phyloP scores from a whole-genome alignment of 2,329 filamentous ascomycete genomes.

The Biscogniauxia sp. region DNA sequence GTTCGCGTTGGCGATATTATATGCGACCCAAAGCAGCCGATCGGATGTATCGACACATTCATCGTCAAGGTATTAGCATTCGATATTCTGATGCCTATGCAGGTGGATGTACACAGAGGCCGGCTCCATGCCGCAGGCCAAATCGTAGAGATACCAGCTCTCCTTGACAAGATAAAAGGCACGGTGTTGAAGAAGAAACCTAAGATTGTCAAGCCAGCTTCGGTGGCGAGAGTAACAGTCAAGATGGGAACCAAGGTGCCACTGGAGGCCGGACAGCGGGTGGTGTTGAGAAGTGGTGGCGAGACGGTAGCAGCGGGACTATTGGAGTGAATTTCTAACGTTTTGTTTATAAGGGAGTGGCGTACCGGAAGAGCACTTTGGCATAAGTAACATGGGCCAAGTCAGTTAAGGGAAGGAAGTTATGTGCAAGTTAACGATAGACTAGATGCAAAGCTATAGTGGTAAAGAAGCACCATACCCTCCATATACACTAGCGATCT shows the following conservation, averaged over 20 bases:
- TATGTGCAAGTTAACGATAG: too few relatives aligned
- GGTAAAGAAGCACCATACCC: too few relatives aligned
- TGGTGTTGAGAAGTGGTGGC: slow-evolving; percentile 78
- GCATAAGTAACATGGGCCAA: neutral
- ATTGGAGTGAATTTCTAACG: slow-evolving; percentile 56
- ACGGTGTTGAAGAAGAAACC: slow-evolving; percentile 78
- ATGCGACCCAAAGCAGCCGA: slow-evolving; percentile 67
- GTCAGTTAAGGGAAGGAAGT: too few relatives aligned
- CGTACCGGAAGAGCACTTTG: neutral
- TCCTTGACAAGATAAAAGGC: slow-evolving; percentile 77
- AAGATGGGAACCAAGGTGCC: slow-evolving; percentile 73
- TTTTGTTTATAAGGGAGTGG: neutral
- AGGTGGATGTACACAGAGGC: slow-evolving; percentile 84
- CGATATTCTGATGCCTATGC: slow-evolving; percentile 84
- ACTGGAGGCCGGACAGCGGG: slow-evolving; percentile 73
- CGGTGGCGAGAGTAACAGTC: slow-evolving; percentile 73
- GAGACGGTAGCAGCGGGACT: slow-evolving; percentile 85
- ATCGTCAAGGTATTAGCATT: slow-evolving; percentile 85
- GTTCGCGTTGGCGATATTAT: slow-evolving; percentile 82
- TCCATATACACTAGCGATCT: too few relatives aligned
- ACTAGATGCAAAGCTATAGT: too few relatives aligned
- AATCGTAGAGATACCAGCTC: slow-evolving; percentile 68
- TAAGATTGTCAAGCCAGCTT: slow-evolving; percentile 75
- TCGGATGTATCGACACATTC: slow-evolving; percentile 70
- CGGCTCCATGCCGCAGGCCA: slow-evolving; percentile 75